Evolutionary conservation across 345 rosid genomes (phyloP).

Genomic region (Moricandia moricandioides): DNA sequence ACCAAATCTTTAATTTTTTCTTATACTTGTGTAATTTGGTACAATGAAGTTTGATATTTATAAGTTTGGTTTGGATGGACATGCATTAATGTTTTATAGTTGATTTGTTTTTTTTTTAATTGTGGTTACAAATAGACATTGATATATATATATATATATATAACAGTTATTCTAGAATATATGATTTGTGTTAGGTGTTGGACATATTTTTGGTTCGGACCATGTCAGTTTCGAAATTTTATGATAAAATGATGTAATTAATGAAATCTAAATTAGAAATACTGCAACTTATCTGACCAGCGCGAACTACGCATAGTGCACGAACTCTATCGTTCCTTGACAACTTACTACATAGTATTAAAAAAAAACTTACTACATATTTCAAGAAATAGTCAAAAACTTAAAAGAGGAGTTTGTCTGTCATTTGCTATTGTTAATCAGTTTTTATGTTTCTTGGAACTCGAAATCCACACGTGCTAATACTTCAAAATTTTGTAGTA

Average conservation of each 20-base stretch:
- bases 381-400: constrained; percentile 15
- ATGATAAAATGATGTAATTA: background rate
- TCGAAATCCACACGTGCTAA: constrained; percentile 22
- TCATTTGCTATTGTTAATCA: background rate
- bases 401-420: constrained; percentile 23
- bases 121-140: background rate
- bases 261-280: background rate
- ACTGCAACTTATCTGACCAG: background rate
- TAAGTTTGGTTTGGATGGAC: constrained; percentile 1
- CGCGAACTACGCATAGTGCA: constrained; percentile 15
- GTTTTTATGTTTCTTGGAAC: constrained; percentile 14
- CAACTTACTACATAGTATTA: background rate
- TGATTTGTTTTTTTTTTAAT: background rate
- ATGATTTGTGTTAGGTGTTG: background rate
- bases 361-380: background rate
- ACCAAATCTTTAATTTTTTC: constrained; percentile 5
- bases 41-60: background rate
- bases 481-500: background rate
- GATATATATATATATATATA: background rate
- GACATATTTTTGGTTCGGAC: background rate
- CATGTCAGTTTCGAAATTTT: background rate
- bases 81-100: background rate
- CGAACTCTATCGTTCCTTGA: background rate
- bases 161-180: background rate
- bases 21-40: background rate